Evolutionary conservation across 2,329 filamentous ascomycete genomes (phyloP).

Genomic region (Ustulina deusta): DNA sequence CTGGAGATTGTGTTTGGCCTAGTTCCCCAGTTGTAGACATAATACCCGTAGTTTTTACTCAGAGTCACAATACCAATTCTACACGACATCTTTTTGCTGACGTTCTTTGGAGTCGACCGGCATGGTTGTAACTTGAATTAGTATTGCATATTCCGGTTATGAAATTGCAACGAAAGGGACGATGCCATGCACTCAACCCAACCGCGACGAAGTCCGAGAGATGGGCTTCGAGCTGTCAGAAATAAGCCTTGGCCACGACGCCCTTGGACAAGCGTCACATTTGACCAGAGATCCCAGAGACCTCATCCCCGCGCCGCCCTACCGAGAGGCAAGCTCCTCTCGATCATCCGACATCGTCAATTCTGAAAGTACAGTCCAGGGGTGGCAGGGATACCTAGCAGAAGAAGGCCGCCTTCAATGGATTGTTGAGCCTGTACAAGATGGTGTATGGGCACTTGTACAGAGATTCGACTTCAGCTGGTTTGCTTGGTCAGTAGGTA

Average conservation of each 20-base stretch:
- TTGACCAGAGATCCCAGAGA: neutral
- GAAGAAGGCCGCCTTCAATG: neutral
- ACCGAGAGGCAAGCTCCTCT: too few species aligned
- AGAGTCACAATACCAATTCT: neutral
- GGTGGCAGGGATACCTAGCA: too few species aligned
- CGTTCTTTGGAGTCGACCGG: too few species aligned
- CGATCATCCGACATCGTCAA: too few species aligned
- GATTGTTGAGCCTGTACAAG: neutral
- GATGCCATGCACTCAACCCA: neutral
- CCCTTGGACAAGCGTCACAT: too few species aligned
- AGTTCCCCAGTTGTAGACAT: neutral
- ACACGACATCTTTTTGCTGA: neutral
- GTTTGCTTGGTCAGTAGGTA: neutral
- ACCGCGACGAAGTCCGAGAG: neutral
- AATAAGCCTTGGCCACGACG: neutral
- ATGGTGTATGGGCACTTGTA: neutral
- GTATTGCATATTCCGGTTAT: neutral
- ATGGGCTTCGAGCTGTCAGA: neutral
- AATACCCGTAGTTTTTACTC: neutral
- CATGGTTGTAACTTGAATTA: neutral
- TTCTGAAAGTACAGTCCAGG: too few species aligned
- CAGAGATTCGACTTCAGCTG: constrained; percentile 16
- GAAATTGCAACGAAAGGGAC: neutral
- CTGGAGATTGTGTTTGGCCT: too few species aligned
- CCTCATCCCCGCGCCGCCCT: too few species aligned